These are phyloP conservation scores for Krasilnikovozyma curviuscula DNA, from an alignment of 768 basidiomycete species.

Conservation along the genomic window DNA sequence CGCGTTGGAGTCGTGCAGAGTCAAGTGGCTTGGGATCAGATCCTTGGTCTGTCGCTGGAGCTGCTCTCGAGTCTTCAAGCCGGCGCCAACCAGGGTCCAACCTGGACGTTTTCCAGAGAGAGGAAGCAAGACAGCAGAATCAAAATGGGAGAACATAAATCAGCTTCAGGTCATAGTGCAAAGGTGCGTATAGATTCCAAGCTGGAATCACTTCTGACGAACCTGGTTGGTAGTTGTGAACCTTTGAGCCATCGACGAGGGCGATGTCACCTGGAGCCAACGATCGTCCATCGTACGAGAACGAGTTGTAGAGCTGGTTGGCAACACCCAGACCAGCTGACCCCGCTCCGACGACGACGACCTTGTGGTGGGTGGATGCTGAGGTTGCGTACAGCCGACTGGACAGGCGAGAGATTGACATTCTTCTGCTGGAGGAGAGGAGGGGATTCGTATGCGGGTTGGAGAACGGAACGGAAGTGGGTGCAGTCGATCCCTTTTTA, in stretches of 20 bases:
- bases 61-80: constrained; percentile 43
- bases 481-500: no score
- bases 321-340: constrained; percentile 38
- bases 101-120: constrained; percentile 36
- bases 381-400: no score
- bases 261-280: constrained; percentile 59
- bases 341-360: constrained; percentile 79
- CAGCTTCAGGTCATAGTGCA: constrained; percentile 30
- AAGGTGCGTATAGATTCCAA: constrained; percentile 30
- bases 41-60: constrained; percentile 46
- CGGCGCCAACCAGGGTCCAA: constrained; percentile 89
- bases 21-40: constrained; percentile 55
- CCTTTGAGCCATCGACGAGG: constrained; percentile 41
- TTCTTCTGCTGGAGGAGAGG: no score
- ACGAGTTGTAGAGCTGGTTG: constrained; percentile 67
- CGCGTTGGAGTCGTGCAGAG: constrained; percentile 44
- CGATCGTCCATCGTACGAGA: constrained; percentile 47
- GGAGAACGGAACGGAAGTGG: no score
- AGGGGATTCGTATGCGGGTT: no score
- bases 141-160: background rate
- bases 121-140: constrained; percentile 5
- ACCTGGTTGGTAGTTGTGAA: background rate
- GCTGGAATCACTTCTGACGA: background rate
- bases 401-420: no score
- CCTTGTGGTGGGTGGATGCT: constrained; percentile 37